Percentiles rank a stretch among this genome's conserved stretches.
phyloP scores from a whole-genome alignment of 1,139 yeast species.

The Yamadazyma mexicana region DNA sequence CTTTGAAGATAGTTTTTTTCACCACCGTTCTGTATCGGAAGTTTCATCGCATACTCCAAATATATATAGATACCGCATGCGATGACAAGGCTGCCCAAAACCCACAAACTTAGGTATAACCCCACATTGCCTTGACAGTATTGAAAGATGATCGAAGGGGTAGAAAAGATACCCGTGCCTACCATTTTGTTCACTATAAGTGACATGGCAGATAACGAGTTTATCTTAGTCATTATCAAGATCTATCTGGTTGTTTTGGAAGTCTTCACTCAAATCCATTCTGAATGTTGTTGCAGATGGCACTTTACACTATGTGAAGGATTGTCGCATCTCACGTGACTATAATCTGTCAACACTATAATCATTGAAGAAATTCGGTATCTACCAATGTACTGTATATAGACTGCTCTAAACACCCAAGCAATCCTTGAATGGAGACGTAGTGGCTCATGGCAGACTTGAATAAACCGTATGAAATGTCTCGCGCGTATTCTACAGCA shows the following conservation, averaged over 20 bases:
- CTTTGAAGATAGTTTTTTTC: constrained; percentile 51
- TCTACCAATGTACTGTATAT: no score
- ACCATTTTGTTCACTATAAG: constrained; percentile 52
- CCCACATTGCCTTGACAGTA: constrained; percentile 46
- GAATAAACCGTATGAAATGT: no score
- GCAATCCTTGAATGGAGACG: no score
- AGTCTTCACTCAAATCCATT: no score
- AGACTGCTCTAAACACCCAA: no score
- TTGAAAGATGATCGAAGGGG: constrained; percentile 48
- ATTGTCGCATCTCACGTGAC: constrained; percentile 3
- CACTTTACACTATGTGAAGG: not conserved
- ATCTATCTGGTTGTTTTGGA: not conserved
- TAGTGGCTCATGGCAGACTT: no score
- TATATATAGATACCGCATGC: constrained; percentile 49
- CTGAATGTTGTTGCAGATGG: no score
- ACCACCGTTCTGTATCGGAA: constrained; percentile 50
- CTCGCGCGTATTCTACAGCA: no score
- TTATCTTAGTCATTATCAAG: constrained; percentile 7
- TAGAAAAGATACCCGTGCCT: constrained; percentile 53
- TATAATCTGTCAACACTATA: no score
- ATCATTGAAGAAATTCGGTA: no score
- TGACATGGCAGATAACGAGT: constrained; percentile 22
- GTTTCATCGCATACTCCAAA: constrained; percentile 47
- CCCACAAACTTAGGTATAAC: constrained; percentile 39
- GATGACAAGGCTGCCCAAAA: constrained; percentile 45